Evolutionary conservation across 2,329 filamentous ascomycete species (phyloP), one percentile per base, ranked within the genome.

Genomic region (Microascus cirrosus): DNA sequence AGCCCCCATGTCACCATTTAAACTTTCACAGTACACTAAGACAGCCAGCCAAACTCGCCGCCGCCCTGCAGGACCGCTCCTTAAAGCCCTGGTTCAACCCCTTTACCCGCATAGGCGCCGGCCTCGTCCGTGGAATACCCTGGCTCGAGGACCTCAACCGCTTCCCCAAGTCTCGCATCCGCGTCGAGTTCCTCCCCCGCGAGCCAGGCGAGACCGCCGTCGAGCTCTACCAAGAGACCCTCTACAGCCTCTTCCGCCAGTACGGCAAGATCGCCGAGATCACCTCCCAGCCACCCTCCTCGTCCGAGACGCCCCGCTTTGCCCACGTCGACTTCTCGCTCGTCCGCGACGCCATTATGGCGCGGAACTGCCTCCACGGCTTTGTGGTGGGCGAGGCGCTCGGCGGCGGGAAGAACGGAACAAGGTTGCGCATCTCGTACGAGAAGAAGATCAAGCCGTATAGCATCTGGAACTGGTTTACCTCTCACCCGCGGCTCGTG

Each of bases 211-310:
- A 76, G 1, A 78, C 86, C 58, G 85, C 85, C 0, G 83, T 86
- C 7, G 91, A 96, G 64, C 73, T 97, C 20, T 90, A 87, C 0
- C 90, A 95, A 65, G 94, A 99, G 69, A 83, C 84, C 1, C 73
- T 97, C 0, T 97, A 95, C 72, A 86, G 85, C 45, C 77, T 96
- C 53, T 96, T 97, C 67, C 84, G 94, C 42, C 84, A 83, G 54
- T 99, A 95, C 70, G 94, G 94, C 25, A 96, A 95, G 69, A 84
- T 99, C 55, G 80, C 84, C 25, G 90, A 97, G 63, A 96, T 99
- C 59, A 77, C 82, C 2, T 81, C 86, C 1, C 90, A 96, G 67
- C 83, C 90, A 0, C 84, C 86, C 2, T 92, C 96, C 66, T 95
- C 91, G 12, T 96, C 96, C 70, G 76, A 90, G 1, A 66, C 88